Conservation (phyloP, 495 filamentous ascomycete genomes). For the Penicillium soppii region DNA sequence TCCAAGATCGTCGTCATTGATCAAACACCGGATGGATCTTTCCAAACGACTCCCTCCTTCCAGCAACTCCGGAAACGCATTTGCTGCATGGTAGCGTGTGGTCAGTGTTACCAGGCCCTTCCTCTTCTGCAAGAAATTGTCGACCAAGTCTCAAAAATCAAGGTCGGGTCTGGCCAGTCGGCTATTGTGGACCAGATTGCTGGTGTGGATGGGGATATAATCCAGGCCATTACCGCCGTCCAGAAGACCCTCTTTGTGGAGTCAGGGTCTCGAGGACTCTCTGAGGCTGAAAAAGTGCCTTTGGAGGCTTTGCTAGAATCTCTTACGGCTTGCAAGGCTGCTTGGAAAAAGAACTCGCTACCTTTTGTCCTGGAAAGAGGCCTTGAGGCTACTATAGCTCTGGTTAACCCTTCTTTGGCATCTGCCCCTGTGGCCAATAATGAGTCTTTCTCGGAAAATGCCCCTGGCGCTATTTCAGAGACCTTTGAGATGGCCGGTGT, state of each 20-base stretch:
- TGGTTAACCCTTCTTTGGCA: neutral
- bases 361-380: conserved; percentile 14
- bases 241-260: conserved; percentile 34
- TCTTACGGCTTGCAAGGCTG: conserved; percentile 2
- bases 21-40: conserved; percentile 5
- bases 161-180: neutral
- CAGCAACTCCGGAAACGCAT: conserved; percentile 8
- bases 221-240: conserved; percentile 41
- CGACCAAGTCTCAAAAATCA: conserved; percentile 1
- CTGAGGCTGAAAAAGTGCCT: conserved; percentile 1
- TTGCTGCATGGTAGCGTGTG: conserved; percentile 31
- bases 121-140: conserved; percentile 13
- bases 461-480: conserved; percentile 18
- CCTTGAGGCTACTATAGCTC: conserved; percentile 4
- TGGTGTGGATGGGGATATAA: conserved; percentile 38
- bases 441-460: neutral
- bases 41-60: neutral
- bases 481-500: conserved; percentile 29
- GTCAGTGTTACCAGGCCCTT: conserved; percentile 12
- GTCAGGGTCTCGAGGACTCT: conserved; percentile 9
- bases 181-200: conserved; percentile 16
- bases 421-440: neutral
- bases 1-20: conserved; percentile 2
- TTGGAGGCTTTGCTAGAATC: conserved; percentile 7
- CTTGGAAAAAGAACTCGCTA: neutral